These are phyloP conservation scores for Mrakiaceae sp. DNA, from an alignment of 1,284 basidiomycete species.

Conservation along the genomic window DNA sequence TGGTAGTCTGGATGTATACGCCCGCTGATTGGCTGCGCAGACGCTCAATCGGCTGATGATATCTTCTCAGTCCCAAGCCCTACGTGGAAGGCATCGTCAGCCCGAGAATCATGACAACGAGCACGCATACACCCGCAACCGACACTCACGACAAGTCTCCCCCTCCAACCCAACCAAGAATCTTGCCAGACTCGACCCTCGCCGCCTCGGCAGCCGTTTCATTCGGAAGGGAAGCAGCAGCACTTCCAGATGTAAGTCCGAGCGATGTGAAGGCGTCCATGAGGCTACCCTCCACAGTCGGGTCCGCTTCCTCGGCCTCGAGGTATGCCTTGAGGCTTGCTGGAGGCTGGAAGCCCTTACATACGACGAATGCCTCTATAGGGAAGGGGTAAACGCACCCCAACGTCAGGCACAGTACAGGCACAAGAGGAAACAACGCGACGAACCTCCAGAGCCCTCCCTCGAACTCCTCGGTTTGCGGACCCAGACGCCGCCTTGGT, in stretches of 20 bases:
- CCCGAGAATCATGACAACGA: no score
- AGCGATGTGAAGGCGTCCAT: slow-evolving; percentile 1
- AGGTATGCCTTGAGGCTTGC: neutral
- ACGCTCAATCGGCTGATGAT: no score
- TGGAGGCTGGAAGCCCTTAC: slow-evolving; percentile 4
- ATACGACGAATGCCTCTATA: slow-evolving; percentile 16
- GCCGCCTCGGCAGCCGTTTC: neutral
- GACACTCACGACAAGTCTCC: slow-evolving; percentile 11
- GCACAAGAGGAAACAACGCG: neutral
- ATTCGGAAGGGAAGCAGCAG: neutral
- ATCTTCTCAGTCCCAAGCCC: no score
- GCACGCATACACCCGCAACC: no score
- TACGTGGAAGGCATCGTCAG: no score
- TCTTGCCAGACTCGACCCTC: neutral
- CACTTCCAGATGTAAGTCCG: neutral
- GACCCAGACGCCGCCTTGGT: slow-evolving; percentile 35
- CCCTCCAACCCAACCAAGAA: slow-evolving; percentile 9
- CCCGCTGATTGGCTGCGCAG: no score
- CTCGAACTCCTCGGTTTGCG: slow-evolving; percentile 36
- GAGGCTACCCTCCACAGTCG: neutral
- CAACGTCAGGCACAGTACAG: neutral
- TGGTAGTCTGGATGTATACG: no score
- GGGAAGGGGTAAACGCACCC: no score
- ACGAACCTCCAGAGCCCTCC: slow-evolving; percentile 35
- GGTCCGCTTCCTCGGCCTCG: neutral